Base-by-base conservation (phyloP, 2,329 filamentous ascomycete species). In the Acrocalymma vagum region DNA sequence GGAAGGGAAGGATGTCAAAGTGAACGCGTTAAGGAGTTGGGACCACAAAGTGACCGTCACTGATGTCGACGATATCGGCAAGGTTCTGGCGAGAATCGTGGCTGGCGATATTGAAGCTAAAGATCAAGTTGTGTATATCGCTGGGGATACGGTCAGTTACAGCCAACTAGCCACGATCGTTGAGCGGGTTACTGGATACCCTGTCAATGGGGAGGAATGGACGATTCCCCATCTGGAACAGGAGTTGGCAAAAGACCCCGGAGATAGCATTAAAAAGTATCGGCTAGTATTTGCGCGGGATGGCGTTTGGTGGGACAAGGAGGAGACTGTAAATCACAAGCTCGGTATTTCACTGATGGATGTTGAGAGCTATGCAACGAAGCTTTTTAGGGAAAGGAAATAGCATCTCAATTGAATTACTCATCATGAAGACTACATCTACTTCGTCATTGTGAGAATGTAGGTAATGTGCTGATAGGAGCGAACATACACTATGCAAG, bases 91-190 rank as follows among this genome's bases (percentile, higher is more conserved):
- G 0, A 79, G 83, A 38, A 58, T 85, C 29, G 69, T 84, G 2
- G 32, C 44, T 3, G 55, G 65, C 33, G 42, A 63, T 38, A 35
- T 70, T 36, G 54, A 59, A 15, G 33, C 70, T 9, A 62, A 72
- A 8, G 38, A 63, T 17, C 16, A 31, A n/a, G 73, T 84, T 1
- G 71, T 87, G 1, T 85, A 77, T 60, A 74, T 78, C 3, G 82
- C 79, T 0, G 84, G 85, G 0, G 82, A 88, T 45, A 87, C 84
- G 0, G 53, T 87, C 3, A 78, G 72, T 10, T 88, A 87, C 66
- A 61, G 45, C 1, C 50, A 72, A 27, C 51, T 87, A 29, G 83
- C 79, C 3, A 75, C 80, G 14, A 49, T 81, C 5, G 58, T 87
- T 5, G 78, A 80, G 36, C 56, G 57, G 11, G 69, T 74, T 4